Conservation (phyloP, 2,329 filamentous ascomycete genomes). For the Colletotrichum noveboracense region DNA sequence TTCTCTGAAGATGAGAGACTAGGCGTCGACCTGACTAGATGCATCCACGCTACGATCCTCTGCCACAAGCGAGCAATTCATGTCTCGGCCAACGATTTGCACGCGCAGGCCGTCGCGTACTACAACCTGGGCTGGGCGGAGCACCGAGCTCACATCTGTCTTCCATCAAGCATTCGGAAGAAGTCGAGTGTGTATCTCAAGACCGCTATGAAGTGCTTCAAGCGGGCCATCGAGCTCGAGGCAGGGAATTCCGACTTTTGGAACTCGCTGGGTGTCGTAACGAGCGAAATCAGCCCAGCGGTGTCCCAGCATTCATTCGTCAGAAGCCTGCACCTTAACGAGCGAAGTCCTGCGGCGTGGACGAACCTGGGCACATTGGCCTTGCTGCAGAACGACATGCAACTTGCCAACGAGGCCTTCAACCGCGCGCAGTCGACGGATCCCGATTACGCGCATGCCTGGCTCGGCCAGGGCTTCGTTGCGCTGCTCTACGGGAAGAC, state of each 20-base stretch:
- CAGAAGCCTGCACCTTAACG: constrained; percentile 89
- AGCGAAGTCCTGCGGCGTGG: constrained; percentile 85
- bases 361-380: constrained; percentile 90
- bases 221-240: constrained; percentile 93
- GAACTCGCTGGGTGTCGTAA: constrained; percentile 93
- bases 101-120: constrained; percentile 94
- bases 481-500: constrained; percentile 77
- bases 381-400: constrained; percentile 79
- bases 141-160: constrained; percentile 76
- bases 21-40: constrained; percentile 59
- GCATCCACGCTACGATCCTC: constrained; percentile 76
- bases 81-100: constrained; percentile 73
- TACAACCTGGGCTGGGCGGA: constrained; percentile 98
- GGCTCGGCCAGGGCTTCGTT: constrained; percentile 90
- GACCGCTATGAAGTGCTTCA: constrained; percentile 88
- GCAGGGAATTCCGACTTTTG: constrained; percentile 95
- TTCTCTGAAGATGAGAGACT: constrained; percentile 52
- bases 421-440: constrained; percentile 91
- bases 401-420: constrained; percentile 90
- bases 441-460: constrained; percentile 90
- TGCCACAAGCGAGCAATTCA: constrained; percentile 87
- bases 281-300: constrained; percentile 81
- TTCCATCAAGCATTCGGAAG: constrained; percentile 57
- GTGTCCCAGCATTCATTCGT: constrained; percentile 95
- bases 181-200: constrained; percentile 74